Percentiles rank a stretch among this genome's conserved stretches.
phyloP scores from a whole-genome alignment of 2,329 filamentous ascomycete species.

The Scedosporium apiospermum region DNA sequence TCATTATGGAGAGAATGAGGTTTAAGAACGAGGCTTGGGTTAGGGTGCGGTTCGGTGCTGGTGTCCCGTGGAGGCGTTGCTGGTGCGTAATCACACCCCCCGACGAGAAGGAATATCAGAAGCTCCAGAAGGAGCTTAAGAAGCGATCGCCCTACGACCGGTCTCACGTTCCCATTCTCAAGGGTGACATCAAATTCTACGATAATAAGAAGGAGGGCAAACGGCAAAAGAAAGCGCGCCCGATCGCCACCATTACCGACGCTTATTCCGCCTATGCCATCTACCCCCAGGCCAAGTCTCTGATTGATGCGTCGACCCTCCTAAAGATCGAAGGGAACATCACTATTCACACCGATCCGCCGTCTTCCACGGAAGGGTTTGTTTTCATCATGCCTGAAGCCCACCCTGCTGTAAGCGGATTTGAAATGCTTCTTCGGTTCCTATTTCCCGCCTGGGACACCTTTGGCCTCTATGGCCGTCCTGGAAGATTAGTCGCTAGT shows the following conservation, averaged over 20 bases:
- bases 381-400: conserved; percentile 97
- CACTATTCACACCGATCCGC: conserved; percentile 71
- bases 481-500: conserved; percentile 77
- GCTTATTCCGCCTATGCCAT: conserved; percentile 91
- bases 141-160: conserved; percentile 77
- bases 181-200: conserved; percentile 91
- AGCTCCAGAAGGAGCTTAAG: conserved; percentile 74
- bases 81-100: conserved; percentile 94
- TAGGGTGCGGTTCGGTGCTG: conserved; percentile 86
- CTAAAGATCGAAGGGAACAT: conserved; percentile 90
- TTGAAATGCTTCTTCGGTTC: conserved; percentile 90
- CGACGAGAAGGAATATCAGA: conserved; percentile 84
- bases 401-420: conserved; percentile 82
- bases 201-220: conserved; percentile 65
- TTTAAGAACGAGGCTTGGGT: conserved; percentile 87
- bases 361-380: conserved; percentile 78
- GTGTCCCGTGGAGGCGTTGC: conserved; percentile 90
- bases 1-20: conserved; percentile 74
- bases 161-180: conserved; percentile 54
- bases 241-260: conserved; percentile 85
- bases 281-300: conserved; percentile 85
- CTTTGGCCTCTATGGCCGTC: conserved; percentile 84
- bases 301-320: conserved; percentile 90
- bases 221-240: conserved; percentile 82
- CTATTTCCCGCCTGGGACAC: conserved; percentile 92